phyloP scores from a whole-genome alignment of 345 rosid genomes.

The Salix arbutifolia region DNA sequence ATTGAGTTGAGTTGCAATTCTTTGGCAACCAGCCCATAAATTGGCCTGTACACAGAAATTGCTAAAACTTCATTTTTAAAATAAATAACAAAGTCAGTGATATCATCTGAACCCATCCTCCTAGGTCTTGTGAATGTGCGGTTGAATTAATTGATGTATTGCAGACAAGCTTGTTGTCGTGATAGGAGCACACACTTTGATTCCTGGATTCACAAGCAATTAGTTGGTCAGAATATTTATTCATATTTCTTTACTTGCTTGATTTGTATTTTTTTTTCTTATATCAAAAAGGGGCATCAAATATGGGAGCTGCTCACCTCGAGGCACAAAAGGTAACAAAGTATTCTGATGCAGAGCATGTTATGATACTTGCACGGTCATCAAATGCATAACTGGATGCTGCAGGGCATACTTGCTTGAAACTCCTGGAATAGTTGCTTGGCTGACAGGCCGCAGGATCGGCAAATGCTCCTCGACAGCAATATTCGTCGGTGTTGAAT shows the following conservation, averaged over 20 bases:
- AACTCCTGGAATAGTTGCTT: slow-evolving; percentile 47
- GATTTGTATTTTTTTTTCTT: background rate
- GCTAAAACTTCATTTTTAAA: slow-evolving; percentile 16
- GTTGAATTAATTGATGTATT: slow-evolving; percentile 1
- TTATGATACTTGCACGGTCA: slow-evolving; percentile 39
- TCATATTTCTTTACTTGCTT: background rate
- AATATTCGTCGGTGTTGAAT: slow-evolving; percentile 49
- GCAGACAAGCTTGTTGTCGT: slow-evolving; percentile 13
- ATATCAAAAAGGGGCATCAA: background rate
- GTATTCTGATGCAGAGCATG: slow-evolving; percentile 49
- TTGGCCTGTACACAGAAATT: background rate
- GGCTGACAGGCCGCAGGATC: slow-evolving; percentile 39
- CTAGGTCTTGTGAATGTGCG: background rate
- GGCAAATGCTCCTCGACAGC: slow-evolving; percentile 49
- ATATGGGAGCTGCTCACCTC: slow-evolving; percentile 28
- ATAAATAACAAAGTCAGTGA: slow-evolving; percentile 12
- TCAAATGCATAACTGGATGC: slow-evolving; percentile 62
- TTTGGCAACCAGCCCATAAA: background rate
- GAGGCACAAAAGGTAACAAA: slow-evolving; percentile 50
- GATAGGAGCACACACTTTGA: slow-evolving; percentile 15
- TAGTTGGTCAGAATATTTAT: background rate
- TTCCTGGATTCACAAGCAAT: slow-evolving; percentile 2
- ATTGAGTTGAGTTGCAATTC: background rate
- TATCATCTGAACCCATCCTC: slow-evolving; percentile 25
- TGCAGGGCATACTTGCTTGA: slow-evolving; percentile 58